Conservation (phyloP, 768 basidiomycete species). For the Hortiboletus flavorubellus region DNA sequence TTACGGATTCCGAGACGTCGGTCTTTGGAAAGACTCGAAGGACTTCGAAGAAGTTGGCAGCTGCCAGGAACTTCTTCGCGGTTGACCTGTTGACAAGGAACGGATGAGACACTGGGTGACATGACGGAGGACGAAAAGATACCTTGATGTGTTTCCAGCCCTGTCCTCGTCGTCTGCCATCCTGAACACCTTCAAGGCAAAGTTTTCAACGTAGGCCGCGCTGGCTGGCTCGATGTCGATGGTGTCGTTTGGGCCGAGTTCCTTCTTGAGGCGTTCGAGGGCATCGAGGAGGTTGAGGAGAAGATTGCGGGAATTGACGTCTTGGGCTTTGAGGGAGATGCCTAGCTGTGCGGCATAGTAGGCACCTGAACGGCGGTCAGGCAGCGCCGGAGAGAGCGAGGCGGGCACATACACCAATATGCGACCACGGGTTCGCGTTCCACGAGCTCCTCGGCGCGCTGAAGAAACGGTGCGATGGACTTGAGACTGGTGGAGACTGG, state of each 20-base stretch:
- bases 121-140: conserved; percentile 16
- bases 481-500: conserved; percentile 60
- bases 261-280: conserved; percentile 78
- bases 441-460: conserved; percentile 86
- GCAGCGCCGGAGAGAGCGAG: not conserved
- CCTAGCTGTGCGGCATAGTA: conserved; percentile 92
- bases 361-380: conserved; percentile 50
- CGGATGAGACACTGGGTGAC: conserved; percentile 5
- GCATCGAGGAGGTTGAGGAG: conserved; percentile 70
- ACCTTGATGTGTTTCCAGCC: conserved; percentile 73
- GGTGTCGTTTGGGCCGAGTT: conserved; percentile 72
- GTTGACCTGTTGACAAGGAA: conserved; percentile 58
- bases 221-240: conserved; percentile 80
- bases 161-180: conserved; percentile 92
- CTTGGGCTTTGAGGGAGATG: conserved; percentile 69
- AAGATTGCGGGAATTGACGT: conserved; percentile 57
- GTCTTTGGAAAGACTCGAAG: conserved; percentile 69
- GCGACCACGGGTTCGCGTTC: conserved; percentile 81
- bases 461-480: conserved; percentile 72
- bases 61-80: conserved; percentile 92
- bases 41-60: conserved; percentile 91
- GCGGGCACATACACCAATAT: conserved; percentile 82
- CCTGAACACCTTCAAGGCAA: conserved; percentile 86
- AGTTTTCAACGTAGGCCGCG: conserved; percentile 91
- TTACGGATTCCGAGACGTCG: conserved; percentile 56